A percentile compares a stretch with the other conserved stretches of the same genome.
Evolutionary conservation across 495 filamentous ascomycete genomes (phyloP).

Genomic region (Penicillium angulare): DNA sequence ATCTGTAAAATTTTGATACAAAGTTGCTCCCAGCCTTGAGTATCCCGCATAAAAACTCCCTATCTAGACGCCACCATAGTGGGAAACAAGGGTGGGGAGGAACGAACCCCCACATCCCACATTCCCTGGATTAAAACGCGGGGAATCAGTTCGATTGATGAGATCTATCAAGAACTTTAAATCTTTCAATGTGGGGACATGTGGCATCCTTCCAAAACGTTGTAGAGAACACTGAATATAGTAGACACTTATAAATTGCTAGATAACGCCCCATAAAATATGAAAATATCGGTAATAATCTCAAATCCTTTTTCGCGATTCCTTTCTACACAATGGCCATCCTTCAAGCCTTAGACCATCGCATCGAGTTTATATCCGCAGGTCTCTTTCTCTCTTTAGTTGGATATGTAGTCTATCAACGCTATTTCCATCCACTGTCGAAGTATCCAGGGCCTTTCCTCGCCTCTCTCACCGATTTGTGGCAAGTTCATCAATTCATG

Average conservation of each 20-base stretch:
- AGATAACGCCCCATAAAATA: not conserved
- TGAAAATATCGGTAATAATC: too few relatives aligned
- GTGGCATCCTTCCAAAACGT: too few relatives aligned
- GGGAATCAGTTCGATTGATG: too few relatives aligned
- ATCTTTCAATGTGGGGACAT: too few relatives aligned
- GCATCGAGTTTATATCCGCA: not conserved
- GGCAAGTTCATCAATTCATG: slow-evolving; percentile 10
- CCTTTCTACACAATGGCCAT: not conserved
- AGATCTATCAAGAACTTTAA: too few relatives aligned
- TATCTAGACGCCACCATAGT: too few relatives aligned
- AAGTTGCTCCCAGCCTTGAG: too few relatives aligned
- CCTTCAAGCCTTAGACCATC: not conserved
- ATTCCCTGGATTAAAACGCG: not conserved
- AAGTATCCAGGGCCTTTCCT: slow-evolving; percentile 11
- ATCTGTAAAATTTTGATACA: too few relatives aligned
- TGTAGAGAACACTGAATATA: too few relatives aligned
- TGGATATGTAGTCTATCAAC: slow-evolving; percentile 1
- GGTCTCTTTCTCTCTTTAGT: not conserved
- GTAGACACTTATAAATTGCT: not conserved
- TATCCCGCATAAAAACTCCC: too few relatives aligned
- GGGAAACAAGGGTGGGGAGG: not conserved
- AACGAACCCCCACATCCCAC: not conserved
- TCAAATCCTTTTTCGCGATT: not conserved
- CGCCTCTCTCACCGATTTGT: slow-evolving; percentile 9
- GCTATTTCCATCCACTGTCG: slow-evolving; percentile 7